Evolutionary conservation across 768 basidiomycete genomes (phyloP), one percentile per base, ranked within the genome.

Genomic region (Cystobasidium tubakii): DNA sequence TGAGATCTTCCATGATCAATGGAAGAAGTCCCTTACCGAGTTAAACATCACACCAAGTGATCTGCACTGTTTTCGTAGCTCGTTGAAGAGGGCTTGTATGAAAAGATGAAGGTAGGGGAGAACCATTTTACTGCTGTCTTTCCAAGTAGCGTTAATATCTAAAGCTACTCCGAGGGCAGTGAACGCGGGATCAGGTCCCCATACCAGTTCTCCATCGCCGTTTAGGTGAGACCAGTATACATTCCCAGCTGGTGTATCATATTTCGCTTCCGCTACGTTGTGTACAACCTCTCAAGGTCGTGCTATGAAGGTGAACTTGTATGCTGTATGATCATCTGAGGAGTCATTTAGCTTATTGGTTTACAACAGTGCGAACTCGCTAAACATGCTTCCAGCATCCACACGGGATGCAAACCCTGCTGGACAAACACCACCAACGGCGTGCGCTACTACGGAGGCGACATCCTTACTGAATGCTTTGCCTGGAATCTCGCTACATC

Each of bases 141-240:
- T 75, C 77, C 77, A 81, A 0, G 76, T 77, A 0, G 0, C 34
- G 54, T 78, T 77, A 15, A 74, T 67, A 9, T 43, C 65, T 21
- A 25, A 1, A 0, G 79, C 80, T 67, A 80, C 79, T 19, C 80
- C 80, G 1, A 54, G 13, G 1, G 65, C 69, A 0, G 79, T 80
- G 15, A 81, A 75, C 1, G 53, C 23, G 0, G 80, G 73, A 46
- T 81, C 80, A 1, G 78, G 79, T 2, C 79, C 79, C 80, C 80
- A 81, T 0, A 77, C 54, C 7, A 79, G 74, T 44, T 79, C 76
- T 0, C 77, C 80, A 54, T 80, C 79, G 0, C 72, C 76, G 44
- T 73, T 73, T 23, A 67, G 46, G 62, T 62, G 57, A 33, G 76
- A 75, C 79, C 79, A 81, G 63, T 77, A 75, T 33, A 60, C 66